Evolutionary conservation across 345 rosid genomes (phyloP), one percentile per base, ranked within the genome.

Genomic region (Pistacia atlantica): DNA sequence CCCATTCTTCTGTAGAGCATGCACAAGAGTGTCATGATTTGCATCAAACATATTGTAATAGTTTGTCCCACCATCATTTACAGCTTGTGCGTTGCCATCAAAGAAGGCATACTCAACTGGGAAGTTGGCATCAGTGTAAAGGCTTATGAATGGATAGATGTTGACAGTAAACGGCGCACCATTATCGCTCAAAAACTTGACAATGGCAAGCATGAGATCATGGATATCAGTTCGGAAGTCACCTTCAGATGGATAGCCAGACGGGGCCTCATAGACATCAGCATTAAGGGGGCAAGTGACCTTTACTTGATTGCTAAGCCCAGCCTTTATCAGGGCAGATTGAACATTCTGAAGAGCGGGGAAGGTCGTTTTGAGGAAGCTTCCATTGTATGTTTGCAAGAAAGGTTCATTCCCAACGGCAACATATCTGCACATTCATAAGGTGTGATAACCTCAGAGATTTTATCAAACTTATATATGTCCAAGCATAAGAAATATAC

Each of bases 391-490:
- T 35, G 97, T 90, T 49, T 83, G 45, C 83, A 96, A 78, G 82
- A 93, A 96, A 77, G 99, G 99, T 67, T 96, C 99, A 58, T 93
- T 96, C 3, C 98, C 99, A 0, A 92, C 97, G n/a, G 97, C 98
- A 13, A 95, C 97, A 54, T 93, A 90, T 83, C 99, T 95, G 92
- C 76, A 81, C 67, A 60, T 72, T 74, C 11, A 66, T 67, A 65
- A 58, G 54, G 81, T 82, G 77, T 81, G 48, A 79, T 74, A 42
- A 20, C 79, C 78, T 65, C 25, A 33, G 14, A 54, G 52, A 5
- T 51, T 46, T 73, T 59, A 28, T 31, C 5, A 33, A 49, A 60
- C 59, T 49, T 31, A 9, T 28, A 33, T 18, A 31, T 73, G 61
- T 49, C 35, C 9, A 18, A 12, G 18, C 5, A 48, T 13, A 67